These are phyloP conservation scores for Venturia nashicola DNA, from an alignment of 2,329 filamentous ascomycete species.

Conservation along the genomic window DNA sequence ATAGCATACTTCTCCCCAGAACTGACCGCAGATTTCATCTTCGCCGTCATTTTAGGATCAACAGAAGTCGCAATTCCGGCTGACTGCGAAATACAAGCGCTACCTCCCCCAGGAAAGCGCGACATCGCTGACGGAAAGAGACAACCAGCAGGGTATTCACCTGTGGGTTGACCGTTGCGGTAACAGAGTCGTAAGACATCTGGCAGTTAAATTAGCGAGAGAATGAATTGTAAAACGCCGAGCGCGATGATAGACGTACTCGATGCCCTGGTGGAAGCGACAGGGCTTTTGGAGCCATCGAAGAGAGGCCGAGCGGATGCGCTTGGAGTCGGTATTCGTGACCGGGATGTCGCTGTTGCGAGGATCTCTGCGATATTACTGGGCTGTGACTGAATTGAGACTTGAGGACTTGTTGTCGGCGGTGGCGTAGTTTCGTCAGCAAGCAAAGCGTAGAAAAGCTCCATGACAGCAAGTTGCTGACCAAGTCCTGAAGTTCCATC, in stretches of 20 bases:
- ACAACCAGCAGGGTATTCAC: too few species aligned
- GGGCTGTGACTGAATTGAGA: neutral
- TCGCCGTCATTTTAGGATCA: neutral
- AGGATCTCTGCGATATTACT: neutral
- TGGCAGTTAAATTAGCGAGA: neutral
- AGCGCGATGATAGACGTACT: neutral
- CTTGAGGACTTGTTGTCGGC: conserved; percentile 20
- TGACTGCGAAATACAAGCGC: neutral
- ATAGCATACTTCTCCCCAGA: neutral
- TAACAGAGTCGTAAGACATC: neutral
- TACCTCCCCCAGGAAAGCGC: neutral
- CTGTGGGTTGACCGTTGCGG: too few species aligned
- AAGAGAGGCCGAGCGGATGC: neutral
- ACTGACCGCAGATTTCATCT: neutral
- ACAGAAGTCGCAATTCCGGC: neutral
- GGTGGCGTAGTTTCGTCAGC: conserved; percentile 17
- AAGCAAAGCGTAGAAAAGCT: conserved; percentile 32
- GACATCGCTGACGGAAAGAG: too few species aligned
- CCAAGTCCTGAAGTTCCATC: conserved; percentile 31
- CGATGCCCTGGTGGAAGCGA: neutral
- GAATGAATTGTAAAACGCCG: neutral
- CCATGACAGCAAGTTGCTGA: conserved; percentile 32
- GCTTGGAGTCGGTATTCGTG: neutral
- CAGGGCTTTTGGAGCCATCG: neutral
- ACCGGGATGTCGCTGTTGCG: neutral